Conservation (phyloP, 768 basidiomycete species). For the Galerina sulciceps region DNA sequence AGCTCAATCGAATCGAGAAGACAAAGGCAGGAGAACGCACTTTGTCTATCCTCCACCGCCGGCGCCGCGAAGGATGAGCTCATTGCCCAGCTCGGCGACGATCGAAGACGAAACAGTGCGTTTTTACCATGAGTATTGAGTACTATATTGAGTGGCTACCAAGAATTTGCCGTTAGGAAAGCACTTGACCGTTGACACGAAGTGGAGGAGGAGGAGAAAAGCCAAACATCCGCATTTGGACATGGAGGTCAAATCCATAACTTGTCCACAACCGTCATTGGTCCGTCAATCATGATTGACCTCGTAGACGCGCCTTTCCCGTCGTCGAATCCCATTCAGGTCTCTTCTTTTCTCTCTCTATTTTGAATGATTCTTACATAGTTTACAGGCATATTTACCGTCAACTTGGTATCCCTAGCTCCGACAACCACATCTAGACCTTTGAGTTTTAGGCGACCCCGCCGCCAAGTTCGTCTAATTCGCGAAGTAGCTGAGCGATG, state of each 20-base stretch:
- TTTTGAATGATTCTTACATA: neutral
- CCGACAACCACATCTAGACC: slow-evolving; percentile 51
- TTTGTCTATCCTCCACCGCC: slow-evolving; percentile 89
- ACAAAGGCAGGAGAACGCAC: slow-evolving; percentile 46
- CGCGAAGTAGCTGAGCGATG: slow-evolving; percentile 68
- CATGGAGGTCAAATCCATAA: slow-evolving; percentile 17
- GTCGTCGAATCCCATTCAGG: slow-evolving; percentile 64
- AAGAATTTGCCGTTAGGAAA: neutral
- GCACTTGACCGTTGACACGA: neutral
- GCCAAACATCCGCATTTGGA: neutral
- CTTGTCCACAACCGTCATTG: slow-evolving; percentile 10
- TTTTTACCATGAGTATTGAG: slow-evolving; percentile 28
- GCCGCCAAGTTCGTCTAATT: slow-evolving; percentile 66
- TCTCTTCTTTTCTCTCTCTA: too few species aligned
- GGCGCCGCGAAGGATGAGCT: slow-evolving; percentile 69
- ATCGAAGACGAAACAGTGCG: slow-evolving; percentile 40
- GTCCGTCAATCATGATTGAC: too few species aligned
- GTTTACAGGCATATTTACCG: slow-evolving; percentile 58
- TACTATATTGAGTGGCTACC: slow-evolving; percentile 41
- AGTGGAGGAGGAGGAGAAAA: slow-evolving; percentile 7
- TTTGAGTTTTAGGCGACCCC: slow-evolving; percentile 58
- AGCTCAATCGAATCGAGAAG: neutral
- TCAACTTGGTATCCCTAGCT: slow-evolving; percentile 52
- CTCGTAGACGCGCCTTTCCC: slow-evolving; percentile 63
- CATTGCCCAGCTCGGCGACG: slow-evolving; percentile 57